Evolutionary conservation across 176 grass and related monocot species (phyloP).

Genomic region (Metroxylon sagu): DNA sequence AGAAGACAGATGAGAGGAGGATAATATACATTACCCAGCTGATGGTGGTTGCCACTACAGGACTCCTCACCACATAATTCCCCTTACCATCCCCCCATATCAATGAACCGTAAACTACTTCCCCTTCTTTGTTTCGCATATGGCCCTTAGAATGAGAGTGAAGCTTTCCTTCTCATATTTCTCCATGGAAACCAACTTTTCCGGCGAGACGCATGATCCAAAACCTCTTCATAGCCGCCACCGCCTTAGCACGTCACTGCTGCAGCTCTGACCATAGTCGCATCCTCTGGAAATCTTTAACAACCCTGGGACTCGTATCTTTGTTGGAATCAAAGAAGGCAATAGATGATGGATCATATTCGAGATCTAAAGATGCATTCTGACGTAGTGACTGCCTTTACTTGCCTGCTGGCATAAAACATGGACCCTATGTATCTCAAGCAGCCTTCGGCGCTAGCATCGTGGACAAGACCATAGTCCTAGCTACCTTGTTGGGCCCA

Average conservation of each 20-base stretch:
- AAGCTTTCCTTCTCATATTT: conserved; percentile 52
- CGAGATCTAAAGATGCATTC: conserved; percentile 28
- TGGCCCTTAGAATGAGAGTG: conserved; percentile 27
- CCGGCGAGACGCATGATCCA: conserved; percentile 31
- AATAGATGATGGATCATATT: conserved; percentile 36
- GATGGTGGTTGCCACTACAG: conserved; percentile 50
- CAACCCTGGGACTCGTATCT: not conserved
- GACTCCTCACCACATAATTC: conserved; percentile 66
- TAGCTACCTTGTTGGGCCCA: conserved; percentile 48
- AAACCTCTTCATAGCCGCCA: conserved; percentile 34
- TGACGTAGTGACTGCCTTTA: conserved; percentile 45
- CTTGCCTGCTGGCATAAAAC: conserved; percentile 51
- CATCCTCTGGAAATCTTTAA: conserved; percentile 26
- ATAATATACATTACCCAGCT: conserved; percentile 16
- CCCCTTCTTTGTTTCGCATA: conserved; percentile 22
- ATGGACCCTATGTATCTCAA: conserved; percentile 42
- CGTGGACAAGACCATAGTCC: conserved; percentile 57
- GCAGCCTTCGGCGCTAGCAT: conserved; percentile 46
- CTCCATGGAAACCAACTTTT: conserved; percentile 24
- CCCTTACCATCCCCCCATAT: conserved; percentile 60
- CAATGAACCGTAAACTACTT: conserved; percentile 52
- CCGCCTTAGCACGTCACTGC: conserved; percentile 38
- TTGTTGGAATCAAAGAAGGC: conserved; percentile 12
- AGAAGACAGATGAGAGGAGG: too few relatives aligned
- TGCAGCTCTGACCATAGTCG: conserved; percentile 49